Conservation (phyloP, 768 basidiomycete genomes). For the Leucogyrophana mollusca region DNA sequence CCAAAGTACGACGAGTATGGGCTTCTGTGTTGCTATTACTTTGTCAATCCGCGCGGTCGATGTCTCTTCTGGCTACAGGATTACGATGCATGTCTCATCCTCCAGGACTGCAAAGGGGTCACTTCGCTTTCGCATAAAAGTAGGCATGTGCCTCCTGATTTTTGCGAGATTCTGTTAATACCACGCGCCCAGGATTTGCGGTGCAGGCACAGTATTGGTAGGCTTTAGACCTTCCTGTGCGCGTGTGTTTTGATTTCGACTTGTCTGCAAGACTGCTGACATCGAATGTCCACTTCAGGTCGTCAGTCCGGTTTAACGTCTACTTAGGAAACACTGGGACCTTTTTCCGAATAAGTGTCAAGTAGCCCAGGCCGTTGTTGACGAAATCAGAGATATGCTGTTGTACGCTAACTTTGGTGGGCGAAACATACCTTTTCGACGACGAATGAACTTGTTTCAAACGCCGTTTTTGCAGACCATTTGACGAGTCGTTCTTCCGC, state of each 20-base stretch:
- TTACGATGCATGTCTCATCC: conserved; percentile 33
- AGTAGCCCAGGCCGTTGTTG: conserved; percentile 22
- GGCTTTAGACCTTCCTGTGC: neutral
- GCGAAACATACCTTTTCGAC: neutral
- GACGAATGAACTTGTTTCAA: neutral
- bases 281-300: neutral
- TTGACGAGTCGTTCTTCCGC: conserved; percentile 26
- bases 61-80: conserved; percentile 56
- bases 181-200: conserved; percentile 24
- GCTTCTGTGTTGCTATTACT: conserved; percentile 44
- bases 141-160: neutral
- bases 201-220: conserved; percentile 39
- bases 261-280: neutral
- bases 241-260: neutral
- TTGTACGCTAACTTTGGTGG: conserved; percentile 25
- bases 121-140: conserved; percentile 24
- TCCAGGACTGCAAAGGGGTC: conserved; percentile 19
- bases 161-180: neutral
- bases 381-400: conserved; percentile 24
- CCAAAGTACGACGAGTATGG: conserved; percentile 23
- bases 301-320: conserved; percentile 1
- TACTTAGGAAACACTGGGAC: conserved; percentile 34
- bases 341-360: conserved; percentile 26
- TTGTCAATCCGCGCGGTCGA: conserved; percentile 44
- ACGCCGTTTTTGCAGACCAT: conserved; percentile 15